phyloP scores from a whole-genome alignment of 768 basidiomycete genomes.

The Saitozyma sp. region DNA sequence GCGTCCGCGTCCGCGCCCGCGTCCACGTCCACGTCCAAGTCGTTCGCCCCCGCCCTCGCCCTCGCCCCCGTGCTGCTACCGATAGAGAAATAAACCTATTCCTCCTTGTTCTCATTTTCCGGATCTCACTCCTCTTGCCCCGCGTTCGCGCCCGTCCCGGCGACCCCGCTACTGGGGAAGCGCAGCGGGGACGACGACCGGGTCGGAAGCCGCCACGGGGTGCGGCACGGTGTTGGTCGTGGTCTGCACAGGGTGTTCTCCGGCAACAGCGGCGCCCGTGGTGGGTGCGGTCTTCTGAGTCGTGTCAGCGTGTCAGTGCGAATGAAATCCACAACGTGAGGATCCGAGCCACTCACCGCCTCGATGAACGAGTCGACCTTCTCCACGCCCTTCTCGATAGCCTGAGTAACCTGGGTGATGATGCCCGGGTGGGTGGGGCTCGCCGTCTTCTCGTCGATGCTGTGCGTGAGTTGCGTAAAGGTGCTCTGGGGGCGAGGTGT shows the following conservation, averaged over 20 bases:
- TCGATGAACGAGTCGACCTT: constrained; percentile 42
- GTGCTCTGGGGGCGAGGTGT: background rate
- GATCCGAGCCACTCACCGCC: constrained; percentile 24
- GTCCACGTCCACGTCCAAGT: too few relatives aligned
- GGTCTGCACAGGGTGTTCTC: constrained; percentile 28
- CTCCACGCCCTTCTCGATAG: constrained; percentile 33
- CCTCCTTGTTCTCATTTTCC: too few relatives aligned
- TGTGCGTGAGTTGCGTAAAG: constrained; percentile 23
- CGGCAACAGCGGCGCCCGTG: constrained; percentile 1
- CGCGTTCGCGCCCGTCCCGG: too few relatives aligned
- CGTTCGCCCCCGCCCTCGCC: too few relatives aligned
- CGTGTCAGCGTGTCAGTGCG: constrained; percentile 1
- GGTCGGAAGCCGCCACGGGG: constrained; percentile 3
- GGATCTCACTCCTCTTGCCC: too few relatives aligned
- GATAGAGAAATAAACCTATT: too few relatives aligned
- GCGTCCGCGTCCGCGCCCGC: too few relatives aligned
- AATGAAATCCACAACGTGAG: constrained; percentile 4
- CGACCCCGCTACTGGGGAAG: too few relatives aligned
- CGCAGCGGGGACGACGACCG: background rate
- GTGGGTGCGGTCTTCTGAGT: constrained; percentile 7
- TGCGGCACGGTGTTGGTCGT: constrained; percentile 49
- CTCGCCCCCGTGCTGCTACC: too few relatives aligned
- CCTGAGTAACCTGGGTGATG: constrained; percentile 41
- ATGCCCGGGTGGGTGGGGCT: constrained; percentile 44
- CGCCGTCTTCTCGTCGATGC: constrained; percentile 49